These are phyloP conservation scores for Talaromyces proteolyticus DNA, from an alignment of 495 filamentous ascomycete species.

Conservation along the genomic window DNA sequence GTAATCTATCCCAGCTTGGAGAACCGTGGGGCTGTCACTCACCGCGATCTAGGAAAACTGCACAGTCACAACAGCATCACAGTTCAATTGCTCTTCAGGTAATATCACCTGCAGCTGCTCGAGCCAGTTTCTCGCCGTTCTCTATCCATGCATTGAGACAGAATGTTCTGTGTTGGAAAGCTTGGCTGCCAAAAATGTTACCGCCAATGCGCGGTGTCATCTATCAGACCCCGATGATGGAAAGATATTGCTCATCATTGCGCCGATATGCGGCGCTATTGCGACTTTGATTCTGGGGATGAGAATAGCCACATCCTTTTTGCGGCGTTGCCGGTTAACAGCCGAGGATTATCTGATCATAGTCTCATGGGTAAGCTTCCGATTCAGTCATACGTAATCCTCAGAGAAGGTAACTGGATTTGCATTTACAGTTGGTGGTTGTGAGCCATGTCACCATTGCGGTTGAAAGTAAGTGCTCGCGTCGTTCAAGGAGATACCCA, in stretches of 20 bases:
- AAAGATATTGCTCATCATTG: not conserved
- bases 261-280: not conserved
- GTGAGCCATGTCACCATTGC: not conserved
- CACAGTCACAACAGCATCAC: not conserved
- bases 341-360: not conserved
- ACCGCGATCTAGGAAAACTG: not conserved
- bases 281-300: not conserved
- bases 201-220: not conserved
- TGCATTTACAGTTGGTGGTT: not conserved
- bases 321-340: not conserved
- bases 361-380: not conserved
- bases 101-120: not conserved
- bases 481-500: not conserved
- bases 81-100: not conserved
- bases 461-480: not conserved
- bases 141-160: not conserved
- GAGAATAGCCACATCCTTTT: not conserved
- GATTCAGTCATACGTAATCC: not conserved
- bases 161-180: not conserved
- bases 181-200: not conserved
- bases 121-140: not conserved
- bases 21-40: not conserved
- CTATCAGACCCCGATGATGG: not conserved
- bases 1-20: not conserved
- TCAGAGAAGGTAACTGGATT: not conserved